Evolutionary conservation across 106 monocot species (phyloP), one percentile per base, ranked within the genome.

Genomic region (Allium sativum): DNA sequence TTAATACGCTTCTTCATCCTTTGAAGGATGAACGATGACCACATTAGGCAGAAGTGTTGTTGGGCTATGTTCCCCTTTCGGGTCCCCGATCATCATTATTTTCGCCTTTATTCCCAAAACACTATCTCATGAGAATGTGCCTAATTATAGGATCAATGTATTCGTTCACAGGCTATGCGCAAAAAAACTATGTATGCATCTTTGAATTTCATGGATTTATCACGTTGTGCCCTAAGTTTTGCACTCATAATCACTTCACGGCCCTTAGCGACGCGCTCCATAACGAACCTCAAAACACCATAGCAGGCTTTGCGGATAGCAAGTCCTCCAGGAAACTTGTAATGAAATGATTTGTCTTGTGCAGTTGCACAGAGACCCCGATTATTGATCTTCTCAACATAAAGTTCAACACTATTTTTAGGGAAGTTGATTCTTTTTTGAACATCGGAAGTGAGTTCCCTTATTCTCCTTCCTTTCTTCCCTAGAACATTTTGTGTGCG

Each of bases 141-240:
- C 87, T 82, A 42, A 87, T 82, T 18, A 82, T 79, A 0, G 84
- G 77, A 18, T 84, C 84, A 21, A 84, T 84, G 45, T 84, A 84
- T 46, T 77, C 74, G 18, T 77, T 84, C 15, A 80, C 84, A 55
- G 80, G 84, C n/a, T n/a, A n/a, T 84, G 80, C 16, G 80, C 84
- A 61, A 82, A 45, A 81, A 81, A 48, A 81, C 81, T 81, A 85
- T 85, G 68, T 85, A 81, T 0, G 81, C 81, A 76, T 85, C 85
- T 69, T 85, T 85, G 66, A 85, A 85, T 67, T 81, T 85, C 81
- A 85, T 85, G 41, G 85, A 85, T 56, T 85, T 81, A 9, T 78
- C 85, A 63, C 81, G 81, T 52, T 85, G 85, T 10, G 85, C 81
- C 66, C 85, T 72, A 3, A 85, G 66, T 45, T 85, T 85, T 44